A percentile compares a stretch with the other conserved stretches of the same genome.
These are phyloP conservation scores for Capronia coronata DNA, from an alignment of 2,329 filamentous ascomycete species.

Conservation along the genomic window DNA sequence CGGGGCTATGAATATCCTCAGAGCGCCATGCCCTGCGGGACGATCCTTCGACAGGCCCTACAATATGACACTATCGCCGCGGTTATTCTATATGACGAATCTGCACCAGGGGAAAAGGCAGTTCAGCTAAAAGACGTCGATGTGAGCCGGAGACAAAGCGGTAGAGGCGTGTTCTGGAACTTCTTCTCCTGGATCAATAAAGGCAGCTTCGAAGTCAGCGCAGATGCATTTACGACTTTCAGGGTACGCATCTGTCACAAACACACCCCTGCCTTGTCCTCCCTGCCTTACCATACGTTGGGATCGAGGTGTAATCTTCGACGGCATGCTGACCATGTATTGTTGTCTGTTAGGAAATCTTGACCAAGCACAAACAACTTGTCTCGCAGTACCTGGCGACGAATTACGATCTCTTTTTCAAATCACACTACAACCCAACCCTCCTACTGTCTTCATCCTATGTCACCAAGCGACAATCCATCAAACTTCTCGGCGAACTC, in stretches of 20 bases:
- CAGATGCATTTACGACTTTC: conserved; percentile 96
- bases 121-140: conserved; percentile 73
- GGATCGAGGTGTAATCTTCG: no score
- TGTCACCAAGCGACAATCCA: conserved; percentile 95
- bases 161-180: conserved; percentile 85
- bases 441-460: conserved; percentile 91
- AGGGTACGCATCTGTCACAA: no score
- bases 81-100: conserved; percentile 88
- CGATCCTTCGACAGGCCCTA: conserved; percentile 78
- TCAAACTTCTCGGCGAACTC: conserved; percentile 93
- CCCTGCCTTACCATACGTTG: no score
- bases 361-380: conserved; percentile 88
- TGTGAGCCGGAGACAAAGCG: conserved; percentile 65
- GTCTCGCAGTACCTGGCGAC: conserved; percentile 79
- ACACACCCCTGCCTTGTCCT: no score
- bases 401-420: conserved; percentile 92
- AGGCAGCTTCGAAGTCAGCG: conserved; percentile 91
- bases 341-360: conserved; percentile 60
- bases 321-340: background rate
- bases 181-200: conserved; percentile 98
- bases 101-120: conserved; percentile 63
- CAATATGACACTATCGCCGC: conserved; percentile 89
- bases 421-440: conserved; percentile 61
- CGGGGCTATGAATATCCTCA: conserved; percentile 84
- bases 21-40: conserved; percentile 84